phyloP scores from a whole-genome alignment of 2,329 filamentous ascomycete species.

The Pseudogymnoascus sp. region DNA sequence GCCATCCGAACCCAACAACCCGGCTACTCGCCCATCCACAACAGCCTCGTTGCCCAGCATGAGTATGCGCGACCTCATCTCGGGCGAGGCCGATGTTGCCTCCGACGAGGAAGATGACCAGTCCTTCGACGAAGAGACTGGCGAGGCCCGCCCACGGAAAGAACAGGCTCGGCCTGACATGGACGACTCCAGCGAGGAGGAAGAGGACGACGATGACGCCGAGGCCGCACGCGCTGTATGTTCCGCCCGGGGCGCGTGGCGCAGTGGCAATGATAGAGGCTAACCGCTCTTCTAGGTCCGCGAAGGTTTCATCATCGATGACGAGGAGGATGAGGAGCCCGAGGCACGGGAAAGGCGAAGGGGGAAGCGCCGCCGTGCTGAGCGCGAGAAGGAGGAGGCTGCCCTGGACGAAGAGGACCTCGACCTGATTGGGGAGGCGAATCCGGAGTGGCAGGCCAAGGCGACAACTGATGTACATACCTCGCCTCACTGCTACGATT shows the following conservation, averaged over 20 bases:
- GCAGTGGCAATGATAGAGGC: conserved; percentile 16
- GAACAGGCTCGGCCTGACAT: conserved; percentile 38
- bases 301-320: conserved; percentile 94
- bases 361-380: conserved; percentile 68
- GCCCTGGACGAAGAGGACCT: conserved; percentile 89
- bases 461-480: conserved; percentile 61
- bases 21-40: neutral
- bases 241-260: conserved; percentile 4
- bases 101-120: conserved; percentile 78
- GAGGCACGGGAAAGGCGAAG: conserved; percentile 47
- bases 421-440: conserved; percentile 83
- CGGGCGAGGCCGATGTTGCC: conserved; percentile 78
- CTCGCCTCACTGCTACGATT: neutral
- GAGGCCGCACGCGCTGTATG: conserved; percentile 71
- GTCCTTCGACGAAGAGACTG: conserved; percentile 71
- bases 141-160: conserved; percentile 45
- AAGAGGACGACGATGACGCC: conserved; percentile 86
- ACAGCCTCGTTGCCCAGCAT: conserved; percentile 34
- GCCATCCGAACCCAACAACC: neutral
- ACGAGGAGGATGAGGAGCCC: conserved; percentile 69
- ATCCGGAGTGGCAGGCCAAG: conserved; percentile 62
- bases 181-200: conserved; percentile 86
- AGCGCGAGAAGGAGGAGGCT: conserved; percentile 78
- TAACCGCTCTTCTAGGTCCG: conserved; percentile 53
- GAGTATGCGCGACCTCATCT: conserved; percentile 73